phyloP scores from a whole-genome alignment of 805 yeast genomes.

The Kregervanrija fluxuum region DNA sequence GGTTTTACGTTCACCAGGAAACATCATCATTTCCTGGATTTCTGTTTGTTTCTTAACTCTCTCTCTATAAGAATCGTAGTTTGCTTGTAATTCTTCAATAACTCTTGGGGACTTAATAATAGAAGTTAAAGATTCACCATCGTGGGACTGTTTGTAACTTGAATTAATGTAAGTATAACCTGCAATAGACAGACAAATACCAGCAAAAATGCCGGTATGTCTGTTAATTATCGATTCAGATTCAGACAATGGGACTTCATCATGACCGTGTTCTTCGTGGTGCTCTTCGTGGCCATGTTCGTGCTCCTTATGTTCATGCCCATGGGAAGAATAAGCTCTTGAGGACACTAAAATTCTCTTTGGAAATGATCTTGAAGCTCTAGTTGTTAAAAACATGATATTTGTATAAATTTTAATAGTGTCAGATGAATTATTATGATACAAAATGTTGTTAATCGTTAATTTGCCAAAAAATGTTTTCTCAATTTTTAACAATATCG shows the following conservation, averaged over 20 bases:
- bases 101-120: slow-evolving; percentile 11
- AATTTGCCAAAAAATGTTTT: too few species aligned
- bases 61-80: slow-evolving; percentile 17
- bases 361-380: not conserved
- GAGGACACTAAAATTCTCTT: not conserved
- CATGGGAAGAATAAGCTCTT: slow-evolving; percentile 11
- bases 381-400: not conserved
- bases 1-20: slow-evolving; percentile 11
- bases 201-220: slow-evolving; percentile 16
- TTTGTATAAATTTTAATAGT: too few species aligned
- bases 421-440: too few species aligned
- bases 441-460: too few species aligned
- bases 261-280: slow-evolving; percentile 13
- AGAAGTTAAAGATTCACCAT: slow-evolving; percentile 21
- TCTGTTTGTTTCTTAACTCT: slow-evolving; percentile 17
- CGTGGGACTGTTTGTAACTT: slow-evolving; percentile 40
- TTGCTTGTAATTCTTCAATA: slow-evolving; percentile 15
- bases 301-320: slow-evolving; percentile 6
- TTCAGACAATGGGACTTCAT: slow-evolving; percentile 19
- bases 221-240: slow-evolving; percentile 24
- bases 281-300: slow-evolving; percentile 8
- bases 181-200: slow-evolving; percentile 24
- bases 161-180: slow-evolving; percentile 43
- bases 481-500: too few species aligned
- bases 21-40: slow-evolving; percentile 13